Conservation (phyloP, 225 moss, liverwort and hornwort genomes). For the Bryoerythrophyllum caledonicum region DNA sequence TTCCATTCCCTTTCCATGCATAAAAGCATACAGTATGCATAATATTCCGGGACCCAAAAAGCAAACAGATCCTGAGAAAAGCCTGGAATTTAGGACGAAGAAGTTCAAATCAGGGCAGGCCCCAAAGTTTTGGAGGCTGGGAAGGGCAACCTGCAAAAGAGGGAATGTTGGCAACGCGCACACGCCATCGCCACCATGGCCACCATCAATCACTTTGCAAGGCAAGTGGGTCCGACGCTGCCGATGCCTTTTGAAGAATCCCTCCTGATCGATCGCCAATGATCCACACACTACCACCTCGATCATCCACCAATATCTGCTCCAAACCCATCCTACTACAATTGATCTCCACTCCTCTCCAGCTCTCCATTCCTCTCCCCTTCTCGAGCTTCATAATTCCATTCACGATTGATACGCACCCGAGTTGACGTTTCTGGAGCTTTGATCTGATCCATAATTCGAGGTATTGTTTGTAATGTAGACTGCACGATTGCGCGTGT, state of each 20-base stretch:
- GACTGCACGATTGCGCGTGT: background rate
- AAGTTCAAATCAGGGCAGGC: background rate
- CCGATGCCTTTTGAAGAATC: slow-evolving; percentile 10
- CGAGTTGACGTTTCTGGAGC: background rate
- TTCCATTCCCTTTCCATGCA: background rate
- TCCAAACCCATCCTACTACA: background rate
- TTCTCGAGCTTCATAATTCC: background rate
- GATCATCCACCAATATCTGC: slow-evolving; percentile 1
- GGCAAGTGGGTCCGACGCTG: slow-evolving; percentile 18
- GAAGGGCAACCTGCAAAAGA: background rate
- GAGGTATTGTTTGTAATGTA: background rate
- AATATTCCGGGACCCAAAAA: background rate
- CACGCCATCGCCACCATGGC: slow-evolving; percentile 25
- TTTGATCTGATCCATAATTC: background rate
- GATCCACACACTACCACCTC: background rate
- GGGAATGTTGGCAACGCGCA: background rate
- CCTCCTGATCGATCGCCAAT: background rate
- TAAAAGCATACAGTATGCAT: background rate
- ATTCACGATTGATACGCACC: background rate
- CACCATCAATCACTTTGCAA: background rate
- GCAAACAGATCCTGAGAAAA: background rate
- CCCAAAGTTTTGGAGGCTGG: background rate
- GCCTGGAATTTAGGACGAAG: background rate
- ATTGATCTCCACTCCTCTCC: background rate
- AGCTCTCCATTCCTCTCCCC: background rate